Evolutionary conservation across 495 filamentous ascomycete species (phyloP), one percentile per base, ranked within the genome.

Genomic region (Lentithecium fluviatile): DNA sequence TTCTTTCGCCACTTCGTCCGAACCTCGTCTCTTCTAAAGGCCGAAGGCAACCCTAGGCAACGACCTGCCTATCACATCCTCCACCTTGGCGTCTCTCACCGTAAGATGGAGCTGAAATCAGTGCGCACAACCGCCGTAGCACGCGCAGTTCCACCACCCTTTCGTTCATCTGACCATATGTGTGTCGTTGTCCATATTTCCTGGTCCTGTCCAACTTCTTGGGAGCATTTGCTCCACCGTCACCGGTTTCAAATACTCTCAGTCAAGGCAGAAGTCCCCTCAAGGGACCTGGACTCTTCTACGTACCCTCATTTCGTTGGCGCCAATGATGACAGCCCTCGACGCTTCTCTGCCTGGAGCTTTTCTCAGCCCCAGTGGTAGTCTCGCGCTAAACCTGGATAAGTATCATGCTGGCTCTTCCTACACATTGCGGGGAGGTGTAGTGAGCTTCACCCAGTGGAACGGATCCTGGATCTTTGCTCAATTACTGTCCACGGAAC

Each of bases 11-110:
- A 32, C 29, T 10, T 10, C 29, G 29, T 4, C 29, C 29, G 29
- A 32, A 10, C 10, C 10, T 32, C 29, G 29, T 32, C 29, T 32
- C 29, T 10, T 26, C 20, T 6, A 6, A 1, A 43, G 23, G 1
- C 40, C 47, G n/a, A 56, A 62, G 59, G 59, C 59, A 62, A 53
- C 23, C n/a, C 10, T 43, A 62, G 59, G 59, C 59, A 62, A 56
- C 59, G 13, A 54, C 55, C 23, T 50, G 45, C 45, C 26, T 47
- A 58, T 49, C 55, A 26, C n/a, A 11, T 1, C 50, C 34, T 11
- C 58, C 49, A 8, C 5, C 50, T 50, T 42, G 59, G 59, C 59
- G 17, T 50, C 24, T 11, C 59, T 62, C 52, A 56, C 52, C 59
- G 51, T 56, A 62, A 49, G 58, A 34, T 60, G 40, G 42, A 52